Evolutionary conservation across 192 early-diverging fungal species (phyloP).

Genomic region (Cetraspora pellucida): DNA sequence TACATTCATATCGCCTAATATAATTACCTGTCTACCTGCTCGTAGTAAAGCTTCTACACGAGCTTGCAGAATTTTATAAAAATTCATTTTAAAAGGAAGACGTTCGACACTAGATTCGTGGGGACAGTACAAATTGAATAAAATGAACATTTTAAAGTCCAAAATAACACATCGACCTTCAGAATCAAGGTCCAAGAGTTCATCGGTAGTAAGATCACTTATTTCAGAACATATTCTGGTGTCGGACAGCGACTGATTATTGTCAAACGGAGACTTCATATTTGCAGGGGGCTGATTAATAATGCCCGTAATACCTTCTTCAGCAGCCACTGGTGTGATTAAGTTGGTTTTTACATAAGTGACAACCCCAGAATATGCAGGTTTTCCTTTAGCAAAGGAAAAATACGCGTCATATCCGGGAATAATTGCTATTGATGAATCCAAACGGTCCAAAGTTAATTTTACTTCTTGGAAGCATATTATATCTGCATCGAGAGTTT

Average conservation of each 20-base stretch:
- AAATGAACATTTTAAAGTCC: constrained; percentile 74
- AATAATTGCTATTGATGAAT: constrained; percentile 60
- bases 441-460: constrained; percentile 57
- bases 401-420: constrained; percentile 76
- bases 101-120: constrained; percentile 55
- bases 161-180: constrained; percentile 75
- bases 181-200: constrained; percentile 56
- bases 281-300: constrained; percentile 10
- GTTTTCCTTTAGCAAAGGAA: constrained; percentile 58
- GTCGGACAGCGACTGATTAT: constrained; percentile 14
- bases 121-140: constrained; percentile 77
- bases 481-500: constrained; percentile 57
- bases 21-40: constrained; percentile 58
- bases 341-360: constrained; percentile 59
- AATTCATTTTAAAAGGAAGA: constrained; percentile 56
- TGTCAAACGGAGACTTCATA: neutral
- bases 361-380: constrained; percentile 73
- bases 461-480: constrained; percentile 84
- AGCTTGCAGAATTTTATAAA: constrained; percentile 47
- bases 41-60: constrained; percentile 52
- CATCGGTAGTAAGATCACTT: constrained; percentile 7
- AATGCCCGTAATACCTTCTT: constrained; percentile 70
- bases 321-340: constrained; percentile 56
- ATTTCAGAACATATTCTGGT: neutral
- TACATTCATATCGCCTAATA: constrained; percentile 73